These are phyloP conservation scores for Aspergillus taichungensis DNA, from an alignment of 495 filamentous ascomycete species.

Conservation along the genomic window DNA sequence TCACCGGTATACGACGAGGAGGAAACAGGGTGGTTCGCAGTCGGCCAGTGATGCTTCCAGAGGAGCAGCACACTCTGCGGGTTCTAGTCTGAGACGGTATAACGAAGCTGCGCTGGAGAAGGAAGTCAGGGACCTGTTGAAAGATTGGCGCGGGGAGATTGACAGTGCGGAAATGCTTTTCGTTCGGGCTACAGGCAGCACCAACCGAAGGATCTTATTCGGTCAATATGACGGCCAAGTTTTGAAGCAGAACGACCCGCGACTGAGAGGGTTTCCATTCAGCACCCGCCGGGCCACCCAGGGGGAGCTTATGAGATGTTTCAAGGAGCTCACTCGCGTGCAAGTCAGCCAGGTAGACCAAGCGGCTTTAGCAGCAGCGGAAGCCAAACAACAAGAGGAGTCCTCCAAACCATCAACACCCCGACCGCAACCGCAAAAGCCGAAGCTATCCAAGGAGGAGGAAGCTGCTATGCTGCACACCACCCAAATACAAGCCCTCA, in stretches of 20 bases:
- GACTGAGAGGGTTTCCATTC: constrained; percentile 88
- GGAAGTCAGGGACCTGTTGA: constrained; percentile 70
- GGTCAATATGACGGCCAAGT: constrained; percentile 86
- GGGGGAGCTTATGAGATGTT: constrained; percentile 84
- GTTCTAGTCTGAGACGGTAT: constrained; percentile 79
- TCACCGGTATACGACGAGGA: constrained; percentile 89
- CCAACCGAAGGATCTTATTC: constrained; percentile 78
- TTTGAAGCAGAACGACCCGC: constrained; percentile 67
- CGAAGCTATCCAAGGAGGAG: constrained; percentile 64
- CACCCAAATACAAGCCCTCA: constrained; percentile 74
- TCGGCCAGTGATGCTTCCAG: constrained; percentile 87
- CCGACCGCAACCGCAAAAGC: constrained; percentile 44
- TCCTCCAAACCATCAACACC: constrained; percentile 28
- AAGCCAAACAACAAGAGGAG: constrained; percentile 27
- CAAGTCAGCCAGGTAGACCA: constrained; percentile 72
- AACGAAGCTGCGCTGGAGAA: constrained; percentile 82
- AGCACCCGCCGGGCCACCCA: constrained; percentile 92
- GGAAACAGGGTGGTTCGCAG: constrained; percentile 93
- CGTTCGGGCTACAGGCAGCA: constrained; percentile 77
- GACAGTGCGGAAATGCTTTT: constrained; percentile 78
- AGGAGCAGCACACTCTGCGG: constrained; percentile 87
- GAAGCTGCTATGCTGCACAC: constrained; percentile 74
- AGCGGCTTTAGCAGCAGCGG: constrained; percentile 42
- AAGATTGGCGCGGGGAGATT: constrained; percentile 75
- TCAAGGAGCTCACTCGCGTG: constrained; percentile 82